Percentiles rank a stretch among this genome's conserved stretches.
phyloP scores from a whole-genome alignment of 176 grass and related monocot species.

The Urochloa ruziziensis region DNA sequence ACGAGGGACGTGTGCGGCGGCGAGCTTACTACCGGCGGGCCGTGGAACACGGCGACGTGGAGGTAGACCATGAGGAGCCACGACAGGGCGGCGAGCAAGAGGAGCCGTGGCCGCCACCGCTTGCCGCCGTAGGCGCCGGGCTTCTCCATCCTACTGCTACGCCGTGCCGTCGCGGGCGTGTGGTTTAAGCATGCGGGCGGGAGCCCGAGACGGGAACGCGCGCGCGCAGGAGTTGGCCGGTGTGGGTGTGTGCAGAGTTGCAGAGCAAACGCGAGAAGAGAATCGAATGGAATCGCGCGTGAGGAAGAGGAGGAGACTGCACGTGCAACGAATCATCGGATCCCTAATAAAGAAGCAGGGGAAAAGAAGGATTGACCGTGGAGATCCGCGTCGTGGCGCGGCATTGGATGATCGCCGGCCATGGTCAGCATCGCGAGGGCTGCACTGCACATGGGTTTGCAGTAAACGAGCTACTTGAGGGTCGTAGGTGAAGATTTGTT shows the following conservation, averaged over 20 bases:
- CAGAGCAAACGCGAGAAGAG: background rate
- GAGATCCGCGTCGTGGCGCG: background rate
- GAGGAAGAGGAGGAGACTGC: too few relatives aligned
- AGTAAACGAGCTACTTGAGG: background rate
- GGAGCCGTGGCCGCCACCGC: constrained; percentile 36
- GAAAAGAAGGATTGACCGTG: background rate
- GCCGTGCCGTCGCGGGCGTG: background rate
- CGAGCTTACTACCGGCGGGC: background rate
- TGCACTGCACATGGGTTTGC: constrained; percentile 3
- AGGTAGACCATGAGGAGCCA: constrained; percentile 64
- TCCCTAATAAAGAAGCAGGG: too few relatives aligned
- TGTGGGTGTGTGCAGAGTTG: background rate
- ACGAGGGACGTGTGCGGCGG: background rate
- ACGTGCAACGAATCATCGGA: too few relatives aligned
- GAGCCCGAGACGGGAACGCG: background rate
- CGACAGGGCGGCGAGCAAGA: constrained; percentile 41
- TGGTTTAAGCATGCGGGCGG: background rate
- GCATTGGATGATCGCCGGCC: background rate
- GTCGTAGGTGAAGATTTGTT: constrained; percentile 9
- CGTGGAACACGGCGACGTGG: constrained; percentile 40
- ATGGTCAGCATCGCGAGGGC: background rate
- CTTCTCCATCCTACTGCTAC: constrained; percentile 42
- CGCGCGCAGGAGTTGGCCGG: too few relatives aligned
- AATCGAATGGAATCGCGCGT: background rate
- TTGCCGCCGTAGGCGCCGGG: background rate